Base-by-base conservation (phyloP, 306 rosid genomes). In the Medicago ruthenica region DNA sequence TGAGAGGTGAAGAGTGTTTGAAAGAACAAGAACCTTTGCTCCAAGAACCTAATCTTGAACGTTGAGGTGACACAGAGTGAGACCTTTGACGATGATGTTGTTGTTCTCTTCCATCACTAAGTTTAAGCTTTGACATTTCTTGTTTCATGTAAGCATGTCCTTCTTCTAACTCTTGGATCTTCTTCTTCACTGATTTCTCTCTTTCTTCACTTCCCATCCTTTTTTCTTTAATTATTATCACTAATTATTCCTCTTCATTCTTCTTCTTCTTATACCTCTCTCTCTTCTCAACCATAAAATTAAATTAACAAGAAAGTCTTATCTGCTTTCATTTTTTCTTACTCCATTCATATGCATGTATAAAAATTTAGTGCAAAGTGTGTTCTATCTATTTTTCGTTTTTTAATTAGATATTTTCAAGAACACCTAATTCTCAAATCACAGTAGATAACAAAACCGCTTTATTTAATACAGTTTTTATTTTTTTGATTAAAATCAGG, bases 21-120 rank as follows among this genome's bases (percentile, higher is more conserved):
- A 92, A 86, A 9, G 99, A 88, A 20, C 83, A 55, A 1, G 93
- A 89, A 21, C 88, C 86, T 79, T 62, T 87, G 73, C 85, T 87
- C 92, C 85, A 90, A 1, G 86, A 79, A 59, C 84, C 91, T 3
- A 92, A 71, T 54, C 93, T 81, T 0, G 92, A 88, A 67, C 99
- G 96, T 78, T 92, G 97, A 37, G 99, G 98, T 3, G 99, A 96
- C 6, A 92, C 86, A 6, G 99, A 96, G 80, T 92, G 98, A 22
- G 99, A 87, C 85, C 99, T 86, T 70, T 88, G 97, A 48, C 91
- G 97, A 53, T 80, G 86, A 16, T 66, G 80, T 4, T 60, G 87
- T 17, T 68, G 80, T 4, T 60, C 60, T 58, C 73, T 84, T 5
- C 60, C 75, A 66, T 87, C 87, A 42, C 85, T 76, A 50, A 84